These are phyloP conservation scores for Echites panduratus DNA, from an alignment of 257 asterid genomes.

Conservation along the genomic window DNA sequence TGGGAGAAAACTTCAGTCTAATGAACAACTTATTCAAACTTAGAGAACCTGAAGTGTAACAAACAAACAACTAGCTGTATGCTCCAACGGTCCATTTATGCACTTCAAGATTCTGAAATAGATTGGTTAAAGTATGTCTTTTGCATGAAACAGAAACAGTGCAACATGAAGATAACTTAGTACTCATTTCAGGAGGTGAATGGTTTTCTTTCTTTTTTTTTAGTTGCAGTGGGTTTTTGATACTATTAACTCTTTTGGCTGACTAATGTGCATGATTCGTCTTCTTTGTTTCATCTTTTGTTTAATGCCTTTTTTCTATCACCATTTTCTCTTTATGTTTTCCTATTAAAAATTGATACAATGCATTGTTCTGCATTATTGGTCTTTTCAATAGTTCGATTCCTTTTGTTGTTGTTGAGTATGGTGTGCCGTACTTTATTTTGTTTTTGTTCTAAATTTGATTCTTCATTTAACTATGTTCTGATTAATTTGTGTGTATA, in stretches of 20 bases:
- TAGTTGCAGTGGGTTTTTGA: not conserved
- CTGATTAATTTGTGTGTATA: not conserved
- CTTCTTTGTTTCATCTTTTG: no score
- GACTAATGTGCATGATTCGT: no score
- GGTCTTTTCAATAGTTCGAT: not conserved
- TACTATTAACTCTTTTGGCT: no score
- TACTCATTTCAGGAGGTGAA: no score
- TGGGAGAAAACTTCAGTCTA: not conserved
- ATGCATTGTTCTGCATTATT: not conserved
- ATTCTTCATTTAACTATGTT: not conserved
- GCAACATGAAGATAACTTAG: not conserved
- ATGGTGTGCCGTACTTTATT: not conserved
- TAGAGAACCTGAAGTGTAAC: not conserved
- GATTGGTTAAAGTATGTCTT: not conserved
- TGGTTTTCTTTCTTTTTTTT: no score
- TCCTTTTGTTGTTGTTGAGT: not conserved
- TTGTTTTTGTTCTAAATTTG: not conserved
- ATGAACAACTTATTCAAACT: not conserved
- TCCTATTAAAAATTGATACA: not conserved
- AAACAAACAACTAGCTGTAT: not conserved
- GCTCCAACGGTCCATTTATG: not conserved
- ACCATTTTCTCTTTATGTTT: no score
- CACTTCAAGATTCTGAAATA: not conserved
- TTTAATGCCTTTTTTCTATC: no score
- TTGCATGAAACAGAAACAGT: not conserved